phyloP scores from a whole-genome alignment of 331 rosid genomes.

The Rosa hybrid region DNA sequence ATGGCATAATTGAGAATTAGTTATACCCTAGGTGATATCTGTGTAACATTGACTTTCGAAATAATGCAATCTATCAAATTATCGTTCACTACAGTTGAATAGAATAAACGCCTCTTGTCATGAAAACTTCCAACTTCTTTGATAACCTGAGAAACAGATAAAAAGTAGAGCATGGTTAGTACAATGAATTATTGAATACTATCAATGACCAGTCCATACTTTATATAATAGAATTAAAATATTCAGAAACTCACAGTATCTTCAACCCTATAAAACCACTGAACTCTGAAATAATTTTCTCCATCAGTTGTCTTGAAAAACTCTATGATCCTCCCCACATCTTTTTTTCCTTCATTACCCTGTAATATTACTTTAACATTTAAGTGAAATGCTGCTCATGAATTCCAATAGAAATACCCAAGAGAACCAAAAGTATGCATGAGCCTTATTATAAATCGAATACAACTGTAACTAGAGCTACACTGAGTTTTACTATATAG shows the following conservation, averaged over 20 bases:
- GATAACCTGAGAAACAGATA: constrained; percentile 60
- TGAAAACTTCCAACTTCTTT: constrained; percentile 70
- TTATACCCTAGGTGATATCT: constrained; percentile 67
- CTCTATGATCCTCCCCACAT: constrained; percentile 80
- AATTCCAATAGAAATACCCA: neutral
- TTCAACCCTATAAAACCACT: constrained; percentile 90
- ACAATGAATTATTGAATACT: neutral
- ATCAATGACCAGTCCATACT: constrained; percentile 20
- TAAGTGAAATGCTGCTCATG: constrained; percentile 16
- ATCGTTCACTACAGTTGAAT: constrained; percentile 86
- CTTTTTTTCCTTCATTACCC: constrained; percentile 68
- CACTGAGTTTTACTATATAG: neutral
- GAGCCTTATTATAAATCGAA: neutral
- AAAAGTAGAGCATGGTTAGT: constrained; percentile 22
- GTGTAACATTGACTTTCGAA: constrained; percentile 63
- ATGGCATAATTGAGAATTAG: constrained; percentile 19
- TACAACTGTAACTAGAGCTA: neutral
- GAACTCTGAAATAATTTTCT: constrained; percentile 74
- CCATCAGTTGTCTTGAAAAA: constrained; percentile 75
- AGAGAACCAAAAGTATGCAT: neutral
- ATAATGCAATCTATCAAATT: constrained; percentile 74
- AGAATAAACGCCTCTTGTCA: constrained; percentile 86
- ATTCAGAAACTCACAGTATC: constrained; percentile 69
- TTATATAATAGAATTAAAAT: neutral
- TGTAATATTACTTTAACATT: constrained; percentile 37